Evolutionary conservation across 129 eudicot genomes (phyloP), one percentile per base, ranked within the genome.

Genomic region (Chrysanthemum makinoi): DNA sequence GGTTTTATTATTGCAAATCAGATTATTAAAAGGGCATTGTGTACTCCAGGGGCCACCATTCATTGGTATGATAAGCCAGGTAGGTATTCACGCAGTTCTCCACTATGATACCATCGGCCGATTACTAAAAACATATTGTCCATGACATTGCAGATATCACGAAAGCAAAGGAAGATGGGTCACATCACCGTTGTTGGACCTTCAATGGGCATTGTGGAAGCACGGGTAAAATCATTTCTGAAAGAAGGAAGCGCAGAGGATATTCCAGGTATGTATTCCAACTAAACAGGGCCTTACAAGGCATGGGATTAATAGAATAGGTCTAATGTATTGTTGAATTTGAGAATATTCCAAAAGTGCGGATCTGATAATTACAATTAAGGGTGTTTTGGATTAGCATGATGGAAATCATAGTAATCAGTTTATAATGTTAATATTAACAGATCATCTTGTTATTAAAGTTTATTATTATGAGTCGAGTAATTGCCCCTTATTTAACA

Each of bases 21-120:
- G 77, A 73, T 89, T 49, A 86, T 94, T 47, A 74, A 66, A 74
- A 80, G 85, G 75, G 97, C 96, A 58, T 77, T 94, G 73, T 74
- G 77, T 75, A 72, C 84, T 61, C 87, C 93, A 30, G 97, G 98
- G 47, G 90, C 95, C 70, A 62, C 90, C 51, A 19, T 94, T 69
- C 98, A 94, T 81, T 94, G 98, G 98, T 94, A 94, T 72, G 95
- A 89, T 73, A 94, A 94, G 80, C 96, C 96, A 82, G 98, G 98
- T 94, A 24, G 66, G 85, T 51, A 15, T 65, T 30, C 65, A 18
- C 17, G 30, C 22, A 26, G 22, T 9, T 69, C 6, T 35, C 26
- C 46, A 14, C 52, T 24, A 20, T 52, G 55, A 33, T 75, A 57
- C 57, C 66, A 50, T 58, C 65, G 33, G 5, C 59, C 46, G 47